Conservation (phyloP, 495 filamentous ascomycete genomes). For the Aeminium ludgeri region DNA sequence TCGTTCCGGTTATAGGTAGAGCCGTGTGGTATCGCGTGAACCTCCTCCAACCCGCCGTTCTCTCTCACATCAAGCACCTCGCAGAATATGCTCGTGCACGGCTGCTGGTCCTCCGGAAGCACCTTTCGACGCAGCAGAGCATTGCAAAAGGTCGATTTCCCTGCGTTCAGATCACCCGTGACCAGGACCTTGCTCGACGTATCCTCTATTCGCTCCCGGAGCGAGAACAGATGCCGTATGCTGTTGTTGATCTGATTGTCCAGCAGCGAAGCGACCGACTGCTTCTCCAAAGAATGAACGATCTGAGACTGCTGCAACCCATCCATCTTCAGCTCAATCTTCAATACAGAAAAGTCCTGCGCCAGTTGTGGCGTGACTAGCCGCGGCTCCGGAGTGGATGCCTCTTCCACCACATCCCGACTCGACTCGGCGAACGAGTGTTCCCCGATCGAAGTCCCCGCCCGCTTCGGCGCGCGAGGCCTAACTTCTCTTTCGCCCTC, state of each 20-base stretch:
- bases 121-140: conserved; percentile 82
- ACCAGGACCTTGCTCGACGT: conserved; percentile 93
- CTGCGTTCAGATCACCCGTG: conserved; percentile 94
- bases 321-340: conserved; percentile 83
- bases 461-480: conserved; percentile 42
- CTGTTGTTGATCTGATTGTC: conserved; percentile 89
- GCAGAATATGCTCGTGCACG: conserved; percentile 97
- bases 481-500: conserved; percentile 25
- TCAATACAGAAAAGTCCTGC: conserved; percentile 87
- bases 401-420: too few species aligned
- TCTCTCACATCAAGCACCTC: conserved; percentile 86
- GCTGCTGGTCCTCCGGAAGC: conserved; percentile 90
- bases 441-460: conserved; percentile 53
- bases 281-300: conserved; percentile 91
- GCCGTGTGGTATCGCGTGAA: conserved; percentile 65
- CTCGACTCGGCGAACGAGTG: conserved; percentile 53
- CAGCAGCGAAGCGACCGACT: conserved; percentile 70
- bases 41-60: conserved; percentile 80
- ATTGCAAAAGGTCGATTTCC: conserved; percentile 98
- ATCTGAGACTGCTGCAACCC: conserved; percentile 71
- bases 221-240: conserved; percentile 68
- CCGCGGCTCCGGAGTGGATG: conserved; percentile 45
- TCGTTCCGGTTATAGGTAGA: conserved; percentile 69
- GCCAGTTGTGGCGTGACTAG: conserved; percentile 85
- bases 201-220: conserved; percentile 91